Base-by-base conservation (phyloP, 768 basidiomycete species). In the Amanita polypyramis region DNA sequence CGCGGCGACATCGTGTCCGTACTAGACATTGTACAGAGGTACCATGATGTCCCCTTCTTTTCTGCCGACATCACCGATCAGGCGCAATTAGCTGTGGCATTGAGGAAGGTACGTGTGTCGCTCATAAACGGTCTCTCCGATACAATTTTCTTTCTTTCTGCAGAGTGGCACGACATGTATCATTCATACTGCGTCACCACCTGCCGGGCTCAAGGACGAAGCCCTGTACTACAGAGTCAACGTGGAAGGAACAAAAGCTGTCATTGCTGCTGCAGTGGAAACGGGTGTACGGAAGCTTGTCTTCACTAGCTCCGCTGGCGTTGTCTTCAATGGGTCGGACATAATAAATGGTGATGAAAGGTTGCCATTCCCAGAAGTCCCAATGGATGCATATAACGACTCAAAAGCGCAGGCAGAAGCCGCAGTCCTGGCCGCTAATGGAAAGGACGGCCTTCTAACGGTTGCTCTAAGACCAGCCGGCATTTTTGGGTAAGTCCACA, bases 101-200 rank as follows among this genome's bases (percentile, higher is more conserved):
- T 98, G 49, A 70, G 70, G 59, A 85, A 84, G 72, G 87, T 86
- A 44, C 38, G 75, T 64, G 19, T 25, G 10, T 37, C 14, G 19
- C 36, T 43, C 38, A 17, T 1, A 8, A 40, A n/a, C 45, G 40
- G 17, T 50, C 38, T 32, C 27, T 17, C 17, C 5, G 49, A 54
- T 48, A 54, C 45, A 34, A 40, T 25, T 45, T 47, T 48, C 7
- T 42, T 42, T 27, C 4, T 27, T 30, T 46, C 29, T 15, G 0
- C 52, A 91, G 85, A 84, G 83, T 52, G 80, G 81, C 33, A 75
- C 91, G 21, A 93, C 90, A 0, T 89, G 86, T 57, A 86, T 98
- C 53, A 90, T 99, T 52, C 96, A 99, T 63, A 97, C 94, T 8
- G 96, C 94, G 14, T 94, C 93, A 5, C 78, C 78, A 4, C 85